Evolutionary conservation across 352 stramenopile species (phyloP), one percentile per base, ranked within the genome.

Genomic region (Pythium monospermum): DNA sequence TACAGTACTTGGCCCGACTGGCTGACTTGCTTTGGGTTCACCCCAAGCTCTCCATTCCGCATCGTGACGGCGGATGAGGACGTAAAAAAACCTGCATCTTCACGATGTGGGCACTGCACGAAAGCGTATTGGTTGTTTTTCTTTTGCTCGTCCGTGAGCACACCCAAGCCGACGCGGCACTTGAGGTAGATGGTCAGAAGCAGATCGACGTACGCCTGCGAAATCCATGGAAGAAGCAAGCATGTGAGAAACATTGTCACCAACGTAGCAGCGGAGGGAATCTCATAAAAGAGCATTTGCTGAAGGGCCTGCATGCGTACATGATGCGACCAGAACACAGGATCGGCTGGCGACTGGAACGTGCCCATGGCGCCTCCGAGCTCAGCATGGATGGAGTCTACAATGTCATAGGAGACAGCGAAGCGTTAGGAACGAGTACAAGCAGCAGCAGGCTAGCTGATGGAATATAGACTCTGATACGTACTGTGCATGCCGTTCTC

Each of bases 271-370:
- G 30, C 30, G 13, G 30, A 35, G 30, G 8, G 7, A 35, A 40
- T 33, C 21, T 26, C 8, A 53, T 15, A 12, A 18, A 10, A 42
- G 21, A 42, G 12, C 8, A 36, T n/a, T n/a, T n/a, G n/a, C n/a
- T n/a, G n/a, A n/a, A n/a, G n/a, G n/a, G n/a, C n/a, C n/a, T n/a
- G n/a, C 30, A 35, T 66, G 39, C 49, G 61, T 5, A 54, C 67
- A 40, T 87, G 73, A 22, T 85, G 73, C 2, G 65, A 60, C 47
- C 66, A 83, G 49, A 87, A 85, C 8, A 87, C 54, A 0, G 73
- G 76, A 44, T 85, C 76, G 2, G 60, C 32, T 0, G 76, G 73
- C 3, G 73, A 65, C 44, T 78, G 59, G 16, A 81, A 53, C 12
- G 69, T 74, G n/a, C 38, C 53, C 73, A 87, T 85, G 0, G 64